Conservation (phyloP, 495 filamentous ascomycete genomes). For the Aspergillus heteromorphus region DNA sequence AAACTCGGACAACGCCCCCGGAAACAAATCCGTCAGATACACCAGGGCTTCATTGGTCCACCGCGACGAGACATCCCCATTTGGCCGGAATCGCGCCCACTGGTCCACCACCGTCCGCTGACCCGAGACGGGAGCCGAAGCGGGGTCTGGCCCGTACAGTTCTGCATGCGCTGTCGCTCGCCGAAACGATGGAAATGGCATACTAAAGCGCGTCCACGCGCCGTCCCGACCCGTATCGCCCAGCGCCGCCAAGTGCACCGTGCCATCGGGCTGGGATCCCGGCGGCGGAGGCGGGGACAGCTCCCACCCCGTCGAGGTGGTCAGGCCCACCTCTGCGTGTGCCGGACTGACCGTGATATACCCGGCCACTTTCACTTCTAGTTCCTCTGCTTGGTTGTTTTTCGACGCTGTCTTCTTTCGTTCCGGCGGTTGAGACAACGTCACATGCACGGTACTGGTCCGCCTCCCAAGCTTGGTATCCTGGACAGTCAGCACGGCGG, state of each 20-base stretch:
- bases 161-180: constrained; percentile 50
- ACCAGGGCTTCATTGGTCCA: constrained; percentile 53
- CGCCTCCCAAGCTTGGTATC: constrained; percentile 69
- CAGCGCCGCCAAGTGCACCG: constrained; percentile 24
- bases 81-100: constrained; percentile 54
- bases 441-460: constrained; percentile 64
- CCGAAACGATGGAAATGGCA: constrained; percentile 43
- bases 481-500: constrained; percentile 57
- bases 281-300: constrained; percentile 43
- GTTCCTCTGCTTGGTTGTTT: background rate
- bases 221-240: constrained; percentile 34
- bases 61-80: constrained; percentile 34
- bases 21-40: constrained; percentile 61
- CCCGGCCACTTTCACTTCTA: constrained; percentile 57
- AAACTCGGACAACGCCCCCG: constrained; percentile 49
- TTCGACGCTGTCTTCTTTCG: constrained; percentile 13
- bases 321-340: constrained; percentile 51
- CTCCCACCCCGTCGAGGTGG: constrained; percentile 47
- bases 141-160: constrained; percentile 48
- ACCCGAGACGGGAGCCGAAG: background rate
- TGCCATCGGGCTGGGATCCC: constrained; percentile 18
- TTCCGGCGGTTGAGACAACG: constrained; percentile 46
- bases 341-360: constrained; percentile 67
- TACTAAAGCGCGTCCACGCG: constrained; percentile 24
- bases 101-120: constrained; percentile 53